Evolutionary conservation across 805 yeast genomes (phyloP).

Genomic region (Cyberlindnera suaveolens): DNA sequence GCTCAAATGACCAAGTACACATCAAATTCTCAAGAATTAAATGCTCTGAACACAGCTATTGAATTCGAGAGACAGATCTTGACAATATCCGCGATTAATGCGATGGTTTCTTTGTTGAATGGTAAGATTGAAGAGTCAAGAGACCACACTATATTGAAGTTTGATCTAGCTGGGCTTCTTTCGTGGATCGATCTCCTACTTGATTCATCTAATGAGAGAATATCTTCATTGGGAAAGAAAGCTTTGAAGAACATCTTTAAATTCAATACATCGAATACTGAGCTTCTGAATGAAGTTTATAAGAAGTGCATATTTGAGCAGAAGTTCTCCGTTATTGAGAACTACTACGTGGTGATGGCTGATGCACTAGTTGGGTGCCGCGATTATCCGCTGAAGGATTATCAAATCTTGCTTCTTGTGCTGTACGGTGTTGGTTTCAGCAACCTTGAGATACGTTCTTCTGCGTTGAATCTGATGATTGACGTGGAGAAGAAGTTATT

Average conservation of each 20-base stretch:
- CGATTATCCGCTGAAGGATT: constrained; percentile 44
- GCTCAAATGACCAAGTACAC: constrained; percentile 43
- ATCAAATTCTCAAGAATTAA: constrained; percentile 28
- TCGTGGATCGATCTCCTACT: constrained; percentile 79
- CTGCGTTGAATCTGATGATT: constrained; percentile 67
- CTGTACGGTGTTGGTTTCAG: constrained; percentile 75
- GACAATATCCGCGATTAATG: constrained; percentile 65
- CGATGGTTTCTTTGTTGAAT: constrained; percentile 77
- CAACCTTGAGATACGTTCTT: constrained; percentile 55
- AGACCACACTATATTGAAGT: constrained; percentile 51
- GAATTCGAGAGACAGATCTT: constrained; percentile 73
- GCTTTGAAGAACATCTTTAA: constrained; percentile 67
- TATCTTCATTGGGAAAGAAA: constrained; percentile 56
- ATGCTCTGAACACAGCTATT: constrained; percentile 62
- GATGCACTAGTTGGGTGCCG: constrained; percentile 49
- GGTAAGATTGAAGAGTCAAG: constrained; percentile 58
- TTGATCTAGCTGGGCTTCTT: constrained; percentile 62
- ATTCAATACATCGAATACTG: constrained; percentile 49
- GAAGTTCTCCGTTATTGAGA: constrained; percentile 46
- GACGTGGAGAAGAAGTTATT: constrained; percentile 57
- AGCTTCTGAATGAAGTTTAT: constrained; percentile 51
- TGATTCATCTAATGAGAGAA: constrained; percentile 46
- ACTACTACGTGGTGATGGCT: constrained; percentile 67
- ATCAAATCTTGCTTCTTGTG: constrained; percentile 69
- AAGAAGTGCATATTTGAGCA: constrained; percentile 64